These are phyloP conservation scores for Sistotremastrum niveocremeum DNA, from an alignment of 768 basidiomycete species.

Conservation along the genomic window DNA sequence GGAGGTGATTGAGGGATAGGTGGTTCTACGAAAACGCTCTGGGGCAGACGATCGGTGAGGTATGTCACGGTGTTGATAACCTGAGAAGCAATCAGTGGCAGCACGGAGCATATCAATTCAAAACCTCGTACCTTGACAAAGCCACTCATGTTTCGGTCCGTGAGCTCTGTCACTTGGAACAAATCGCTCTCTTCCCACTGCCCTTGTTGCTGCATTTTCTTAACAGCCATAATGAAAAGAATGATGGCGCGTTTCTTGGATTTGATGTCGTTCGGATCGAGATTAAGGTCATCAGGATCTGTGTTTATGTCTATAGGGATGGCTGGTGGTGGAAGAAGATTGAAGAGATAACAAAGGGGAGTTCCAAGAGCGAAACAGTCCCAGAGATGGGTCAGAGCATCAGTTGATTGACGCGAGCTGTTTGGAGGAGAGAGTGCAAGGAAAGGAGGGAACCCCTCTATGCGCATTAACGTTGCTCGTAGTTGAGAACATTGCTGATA, in stretches of 20 bases:
- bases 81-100: constrained; percentile 24
- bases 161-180: constrained; percentile 86
- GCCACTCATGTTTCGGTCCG: constrained; percentile 82
- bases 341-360: constrained; percentile 92
- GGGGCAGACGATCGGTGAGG: constrained; percentile 65
- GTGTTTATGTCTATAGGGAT: constrained; percentile 38
- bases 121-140: constrained; percentile 70
- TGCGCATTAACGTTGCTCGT: constrained; percentile 62
- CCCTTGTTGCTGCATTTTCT: constrained; percentile 42
- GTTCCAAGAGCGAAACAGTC: constrained; percentile 87
- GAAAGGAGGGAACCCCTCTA: constrained; percentile 48
- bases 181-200: constrained; percentile 58
- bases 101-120: constrained; percentile 2
- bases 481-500: constrained; percentile 85
- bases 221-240: constrained; percentile 82
- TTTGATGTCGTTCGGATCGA: constrained; percentile 63
- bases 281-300: constrained; percentile 36
- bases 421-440: constrained; percentile 28
- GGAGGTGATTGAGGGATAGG: constrained; percentile 39
- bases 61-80: constrained; percentile 82
- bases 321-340: constrained; percentile 53
- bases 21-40: constrained; percentile 49
- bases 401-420: constrained; percentile 60
- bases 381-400: constrained; percentile 92
- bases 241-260: constrained; percentile 85